These are phyloP conservation scores for Paralagenidium karlingii DNA, from an alignment of 352 stramenopile genomes.

Conservation along the genomic window DNA sequence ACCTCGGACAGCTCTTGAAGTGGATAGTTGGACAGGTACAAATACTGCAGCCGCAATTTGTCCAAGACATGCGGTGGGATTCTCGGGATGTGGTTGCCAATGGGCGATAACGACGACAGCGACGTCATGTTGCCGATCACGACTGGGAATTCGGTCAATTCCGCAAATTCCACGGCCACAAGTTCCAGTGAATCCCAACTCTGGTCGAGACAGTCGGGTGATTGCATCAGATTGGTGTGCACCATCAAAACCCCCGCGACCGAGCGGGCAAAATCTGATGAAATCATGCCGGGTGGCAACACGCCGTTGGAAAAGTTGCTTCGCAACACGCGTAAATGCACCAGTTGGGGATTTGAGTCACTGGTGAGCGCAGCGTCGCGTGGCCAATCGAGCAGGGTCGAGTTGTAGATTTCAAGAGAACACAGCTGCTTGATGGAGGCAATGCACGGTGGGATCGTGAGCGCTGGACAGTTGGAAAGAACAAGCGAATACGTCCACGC, in stretches of 20 bases:
- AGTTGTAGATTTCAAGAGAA: slow-evolving; percentile 11
- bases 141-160: slow-evolving; percentile 1
- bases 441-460: slow-evolving; percentile 2
- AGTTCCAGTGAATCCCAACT: slow-evolving; percentile 9
- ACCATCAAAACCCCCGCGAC: slow-evolving; percentile 25
- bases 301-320: slow-evolving; percentile 17
- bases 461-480: slow-evolving; percentile 1
- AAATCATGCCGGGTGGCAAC: slow-evolving; percentile 19
- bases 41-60: background rate
- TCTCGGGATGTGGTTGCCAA: background rate
- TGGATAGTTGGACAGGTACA: too few species aligned
- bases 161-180: slow-evolving; percentile 1
- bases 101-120: slow-evolving; percentile 4
- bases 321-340: slow-evolving; percentile 14
- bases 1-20: too few species aligned
- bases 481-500: too few species aligned
- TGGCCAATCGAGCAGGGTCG: slow-evolving; percentile 2
- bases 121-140: background rate
- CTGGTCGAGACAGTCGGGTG: slow-evolving; percentile 18
- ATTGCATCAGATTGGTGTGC: slow-evolving; percentile 14
- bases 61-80: slow-evolving; percentile 3
- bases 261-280: slow-evolving; percentile 12
- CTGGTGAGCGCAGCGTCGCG: slow-evolving; percentile 5
- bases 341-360: slow-evolving; percentile 6
- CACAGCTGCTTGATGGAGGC: background rate